Evolutionary conservation across 1,139 yeast genomes (phyloP).

Genomic region (Martiniozyma asiatica): DNA sequence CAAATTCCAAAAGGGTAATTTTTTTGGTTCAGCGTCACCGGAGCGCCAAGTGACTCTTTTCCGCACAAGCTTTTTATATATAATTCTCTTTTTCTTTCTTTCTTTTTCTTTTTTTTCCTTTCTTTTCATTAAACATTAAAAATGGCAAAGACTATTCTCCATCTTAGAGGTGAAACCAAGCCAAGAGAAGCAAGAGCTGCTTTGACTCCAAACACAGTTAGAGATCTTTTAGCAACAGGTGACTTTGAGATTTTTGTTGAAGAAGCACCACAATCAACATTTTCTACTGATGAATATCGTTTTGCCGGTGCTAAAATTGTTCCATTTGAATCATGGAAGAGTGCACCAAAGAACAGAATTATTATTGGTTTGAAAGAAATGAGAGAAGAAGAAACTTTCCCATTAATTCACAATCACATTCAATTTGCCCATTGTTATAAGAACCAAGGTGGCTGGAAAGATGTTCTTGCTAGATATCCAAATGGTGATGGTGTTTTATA

Average conservation of each 20-base stretch:
- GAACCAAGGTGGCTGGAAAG: constrained; percentile 95
- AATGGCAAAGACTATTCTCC: constrained; percentile 39
- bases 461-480: constrained; percentile 78
- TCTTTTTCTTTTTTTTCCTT: background rate
- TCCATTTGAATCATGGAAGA: constrained; percentile 85
- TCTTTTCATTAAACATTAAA: background rate
- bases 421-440: constrained; percentile 99
- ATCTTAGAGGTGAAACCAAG: constrained; percentile 92
- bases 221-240: constrained; percentile 76
- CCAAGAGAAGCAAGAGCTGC: constrained; percentile 97
- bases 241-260: constrained; percentile 73
- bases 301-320: constrained; percentile 78
- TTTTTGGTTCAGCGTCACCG: too few relatives aligned
- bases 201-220: constrained; percentile 82
- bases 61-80: too few relatives aligned
- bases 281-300: constrained; percentile 62
- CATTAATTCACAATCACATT: constrained; percentile 87
- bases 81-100: too few relatives aligned
- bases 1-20: too few relatives aligned
- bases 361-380: constrained; percentile 90
- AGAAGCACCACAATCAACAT: constrained; percentile 74
- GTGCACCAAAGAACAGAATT: constrained; percentile 81
- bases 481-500: constrained; percentile 83
- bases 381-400: constrained; percentile 81
- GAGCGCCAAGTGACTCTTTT: too few relatives aligned